These are phyloP conservation scores for Sphagnurus paluster DNA, from an alignment of 1,284 basidiomycete species.

Conservation along the genomic window DNA sequence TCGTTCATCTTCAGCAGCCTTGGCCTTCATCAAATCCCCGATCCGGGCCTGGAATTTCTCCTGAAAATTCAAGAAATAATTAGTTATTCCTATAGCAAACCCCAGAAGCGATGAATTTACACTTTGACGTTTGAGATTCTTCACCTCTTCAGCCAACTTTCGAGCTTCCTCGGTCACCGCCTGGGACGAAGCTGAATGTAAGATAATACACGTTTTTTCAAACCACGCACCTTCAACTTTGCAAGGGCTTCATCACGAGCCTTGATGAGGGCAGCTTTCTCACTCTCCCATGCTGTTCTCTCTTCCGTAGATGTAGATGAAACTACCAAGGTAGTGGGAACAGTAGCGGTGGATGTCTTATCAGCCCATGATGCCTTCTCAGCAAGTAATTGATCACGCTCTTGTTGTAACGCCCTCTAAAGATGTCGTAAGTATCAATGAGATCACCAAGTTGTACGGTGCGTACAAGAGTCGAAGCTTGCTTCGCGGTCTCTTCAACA, in stretches of 20 bases:
- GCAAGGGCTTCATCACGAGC: constrained; percentile 59
- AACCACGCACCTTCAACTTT: constrained; percentile 48
- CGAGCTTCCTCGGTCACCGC: constrained; percentile 43
- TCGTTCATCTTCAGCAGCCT: constrained; percentile 25
- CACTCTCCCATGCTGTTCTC: constrained; percentile 50
- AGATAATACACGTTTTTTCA: neutral
- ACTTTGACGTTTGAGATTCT: constrained; percentile 39
- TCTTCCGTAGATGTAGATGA: constrained; percentile 30
- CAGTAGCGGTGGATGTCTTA: constrained; percentile 21
- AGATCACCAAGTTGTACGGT: constrained; percentile 9
- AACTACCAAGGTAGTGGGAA: too few relatives aligned
- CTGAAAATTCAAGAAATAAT: constrained; percentile 33
- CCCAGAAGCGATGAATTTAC: constrained; percentile 8
- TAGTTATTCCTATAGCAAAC: constrained; percentile 34
- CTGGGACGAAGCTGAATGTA: constrained; percentile 30
- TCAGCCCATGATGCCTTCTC: constrained; percentile 55
- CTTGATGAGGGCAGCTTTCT: constrained; percentile 57
- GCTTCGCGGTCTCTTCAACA: constrained; percentile 31
- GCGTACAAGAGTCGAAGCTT: constrained; percentile 45
- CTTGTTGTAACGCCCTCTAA: constrained; percentile 56
- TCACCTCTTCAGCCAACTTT: constrained; percentile 47
- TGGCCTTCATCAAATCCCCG: constrained; percentile 24
- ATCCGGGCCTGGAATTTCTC: constrained; percentile 43
- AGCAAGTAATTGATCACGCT: constrained; percentile 58
- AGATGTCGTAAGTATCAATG: neutral